A percentile compares a stretch with the other conserved stretches of the same genome.
These are phyloP conservation scores for Cystobasidium tubakii DNA, from an alignment of 768 basidiomycete species.

Conservation along the genomic window DNA sequence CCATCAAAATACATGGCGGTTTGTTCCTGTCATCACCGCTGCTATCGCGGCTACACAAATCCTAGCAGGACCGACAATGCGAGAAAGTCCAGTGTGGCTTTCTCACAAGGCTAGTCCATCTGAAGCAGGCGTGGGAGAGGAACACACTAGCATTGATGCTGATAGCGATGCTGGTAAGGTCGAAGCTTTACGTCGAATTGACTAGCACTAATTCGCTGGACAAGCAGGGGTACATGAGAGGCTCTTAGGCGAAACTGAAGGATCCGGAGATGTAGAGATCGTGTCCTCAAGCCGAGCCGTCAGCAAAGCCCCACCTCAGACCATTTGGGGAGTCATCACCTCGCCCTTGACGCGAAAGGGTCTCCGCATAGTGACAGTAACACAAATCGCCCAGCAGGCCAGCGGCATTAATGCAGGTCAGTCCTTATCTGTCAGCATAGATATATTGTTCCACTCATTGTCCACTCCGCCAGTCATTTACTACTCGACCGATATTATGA, in stretches of 20 bases:
- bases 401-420: constrained; percentile 29
- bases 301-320: constrained; percentile 14
- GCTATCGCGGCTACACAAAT: constrained; percentile 35
- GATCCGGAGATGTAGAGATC: background rate
- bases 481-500: constrained; percentile 35
- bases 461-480: constrained; percentile 10
- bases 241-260: background rate
- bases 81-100: constrained; percentile 36
- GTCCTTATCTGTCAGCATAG: background rate
- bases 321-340: constrained; percentile 10
- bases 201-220: background rate
- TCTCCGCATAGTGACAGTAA: constrained; percentile 15
- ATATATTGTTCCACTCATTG: background rate
- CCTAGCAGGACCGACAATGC: constrained; percentile 13
- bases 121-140: background rate
- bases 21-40: constrained; percentile 37
- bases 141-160: background rate
- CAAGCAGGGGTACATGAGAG: background rate
- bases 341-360: constrained; percentile 28
- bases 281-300: background rate
- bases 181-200: background rate
- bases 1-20: constrained; percentile 35
- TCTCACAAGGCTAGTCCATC: background rate
- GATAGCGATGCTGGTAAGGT: background rate
- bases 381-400: constrained; percentile 33